Conservation (phyloP, 495 filamentous ascomycete species). For the Aspergillus leporis region DNA sequence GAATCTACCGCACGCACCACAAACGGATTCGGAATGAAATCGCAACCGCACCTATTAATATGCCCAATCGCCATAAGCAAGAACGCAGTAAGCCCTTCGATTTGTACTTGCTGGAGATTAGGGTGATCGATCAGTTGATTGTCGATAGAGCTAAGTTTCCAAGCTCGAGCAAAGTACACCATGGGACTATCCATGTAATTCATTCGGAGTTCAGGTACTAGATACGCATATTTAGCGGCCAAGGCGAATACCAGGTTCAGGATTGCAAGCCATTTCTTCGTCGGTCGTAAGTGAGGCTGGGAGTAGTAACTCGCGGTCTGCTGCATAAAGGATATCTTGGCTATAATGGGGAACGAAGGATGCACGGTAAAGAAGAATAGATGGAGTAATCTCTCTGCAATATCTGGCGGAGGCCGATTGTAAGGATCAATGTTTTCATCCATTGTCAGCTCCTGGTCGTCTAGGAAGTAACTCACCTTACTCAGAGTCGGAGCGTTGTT, state of each 20-base stretch:
- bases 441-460: conserved; percentile 50
- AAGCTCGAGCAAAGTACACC: conserved; percentile 59
- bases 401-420: conserved; percentile 46
- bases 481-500: background rate
- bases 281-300: conserved; percentile 33
- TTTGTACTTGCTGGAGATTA: conserved; percentile 59
- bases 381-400: conserved; percentile 52
- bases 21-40: background rate
- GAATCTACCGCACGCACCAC: background rate
- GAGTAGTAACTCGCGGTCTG: conserved; percentile 43
- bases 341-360: conserved; percentile 59
- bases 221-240: conserved; percentile 48
- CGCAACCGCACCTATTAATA: conserved; percentile 53
- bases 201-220: conserved; percentile 20
- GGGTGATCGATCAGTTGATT: conserved; percentile 50
- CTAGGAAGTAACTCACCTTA: conserved; percentile 52
- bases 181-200: conserved; percentile 38
- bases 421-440: conserved; percentile 47
- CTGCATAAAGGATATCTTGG: conserved; percentile 40
- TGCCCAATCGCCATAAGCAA: conserved; percentile 60
- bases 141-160: conserved; percentile 51
- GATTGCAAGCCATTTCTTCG: conserved; percentile 57
- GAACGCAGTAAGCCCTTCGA: conserved; percentile 56
- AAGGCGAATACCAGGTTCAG: conserved; percentile 68
- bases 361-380: conserved; percentile 56